Evolutionary conservation across 768 basidiomycete species (phyloP).

Genomic region (Hygrophorus pudorinus): DNA sequence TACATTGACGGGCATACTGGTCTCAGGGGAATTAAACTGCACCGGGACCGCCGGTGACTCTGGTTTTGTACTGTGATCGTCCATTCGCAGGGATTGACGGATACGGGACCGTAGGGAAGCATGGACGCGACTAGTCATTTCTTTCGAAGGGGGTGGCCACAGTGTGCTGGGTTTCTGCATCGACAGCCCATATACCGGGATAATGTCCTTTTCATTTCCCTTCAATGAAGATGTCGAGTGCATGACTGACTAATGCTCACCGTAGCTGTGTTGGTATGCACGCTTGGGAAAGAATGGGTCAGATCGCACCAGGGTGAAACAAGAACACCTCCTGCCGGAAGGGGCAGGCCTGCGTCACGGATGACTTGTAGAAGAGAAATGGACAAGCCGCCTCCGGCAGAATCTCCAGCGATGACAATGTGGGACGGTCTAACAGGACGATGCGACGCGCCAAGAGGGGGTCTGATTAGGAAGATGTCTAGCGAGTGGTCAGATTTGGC

Average conservation of each 20-base stretch:
- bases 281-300: constrained; percentile 92
- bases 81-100: constrained; percentile 39
- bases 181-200: constrained; percentile 67
- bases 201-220: constrained; percentile 49
- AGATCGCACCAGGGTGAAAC: constrained; percentile 89
- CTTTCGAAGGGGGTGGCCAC: constrained; percentile 71
- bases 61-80: constrained; percentile 17
- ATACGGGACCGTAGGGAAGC: constrained; percentile 51
- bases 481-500: background rate
- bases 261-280: constrained; percentile 76
- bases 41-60: constrained; percentile 11
- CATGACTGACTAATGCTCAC: constrained; percentile 27
- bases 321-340: constrained; percentile 80
- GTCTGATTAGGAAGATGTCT: constrained; percentile 87
- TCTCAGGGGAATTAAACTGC: constrained; percentile 13
- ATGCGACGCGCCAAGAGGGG: constrained; percentile 73
- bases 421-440: constrained; percentile 68
- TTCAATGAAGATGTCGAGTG: background rate
- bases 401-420: constrained; percentile 85
- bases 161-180: constrained; percentile 69
- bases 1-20: constrained; percentile 32
- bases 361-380: constrained; percentile 80
- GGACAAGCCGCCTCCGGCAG: constrained; percentile 84
- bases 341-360: constrained; percentile 72
- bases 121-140: constrained; percentile 47